A percentile compares a stretch with the other conserved stretches of the same genome.
Conservation (phyloP, 805 yeast species). For the Yarrowia keelungensis region DNA sequence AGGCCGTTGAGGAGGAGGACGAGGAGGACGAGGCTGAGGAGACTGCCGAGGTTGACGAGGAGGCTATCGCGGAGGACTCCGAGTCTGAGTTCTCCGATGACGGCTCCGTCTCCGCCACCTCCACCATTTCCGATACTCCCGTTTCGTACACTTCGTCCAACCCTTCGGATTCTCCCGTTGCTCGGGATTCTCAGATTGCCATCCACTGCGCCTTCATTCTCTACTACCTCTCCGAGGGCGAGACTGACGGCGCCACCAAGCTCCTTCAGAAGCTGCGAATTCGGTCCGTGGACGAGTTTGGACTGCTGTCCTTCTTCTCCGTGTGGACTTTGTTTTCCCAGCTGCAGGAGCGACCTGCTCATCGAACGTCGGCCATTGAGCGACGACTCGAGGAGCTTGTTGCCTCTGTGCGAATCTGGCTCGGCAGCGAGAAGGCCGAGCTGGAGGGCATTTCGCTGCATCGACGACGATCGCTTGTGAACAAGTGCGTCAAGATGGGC, state of each 20-base stretch:
- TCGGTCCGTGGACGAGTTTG: constrained; percentile 43
- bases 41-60: constrained; percentile 3
- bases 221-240: constrained; percentile 40
- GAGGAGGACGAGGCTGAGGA: background rate
- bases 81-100: constrained; percentile 32
- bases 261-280: constrained; percentile 40
- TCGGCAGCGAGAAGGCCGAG: constrained; percentile 50
- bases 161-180: constrained; percentile 24
- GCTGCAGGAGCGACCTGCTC: constrained; percentile 41
- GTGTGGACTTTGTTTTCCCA: constrained; percentile 43
- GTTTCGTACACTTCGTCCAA: constrained; percentile 25
- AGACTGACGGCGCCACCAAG: constrained; percentile 40
- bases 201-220: constrained; percentile 45
- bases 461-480: constrained; percentile 47
- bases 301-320: constrained; percentile 49
- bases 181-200: constrained; percentile 46
- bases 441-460: constrained; percentile 45
- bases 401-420: constrained; percentile 48
- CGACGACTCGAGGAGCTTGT: constrained; percentile 44
- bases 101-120: constrained; percentile 5
- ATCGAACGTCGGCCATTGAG: constrained; percentile 38
- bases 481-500: constrained; percentile 48
- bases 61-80: constrained; percentile 6
- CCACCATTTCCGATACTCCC: constrained; percentile 24
- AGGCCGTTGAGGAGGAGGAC: constrained; percentile 6